These are phyloP conservation scores for Lindgomyces ingoldianus DNA, from an alignment of 495 filamentous ascomycete genomes.

Conservation along the genomic window DNA sequence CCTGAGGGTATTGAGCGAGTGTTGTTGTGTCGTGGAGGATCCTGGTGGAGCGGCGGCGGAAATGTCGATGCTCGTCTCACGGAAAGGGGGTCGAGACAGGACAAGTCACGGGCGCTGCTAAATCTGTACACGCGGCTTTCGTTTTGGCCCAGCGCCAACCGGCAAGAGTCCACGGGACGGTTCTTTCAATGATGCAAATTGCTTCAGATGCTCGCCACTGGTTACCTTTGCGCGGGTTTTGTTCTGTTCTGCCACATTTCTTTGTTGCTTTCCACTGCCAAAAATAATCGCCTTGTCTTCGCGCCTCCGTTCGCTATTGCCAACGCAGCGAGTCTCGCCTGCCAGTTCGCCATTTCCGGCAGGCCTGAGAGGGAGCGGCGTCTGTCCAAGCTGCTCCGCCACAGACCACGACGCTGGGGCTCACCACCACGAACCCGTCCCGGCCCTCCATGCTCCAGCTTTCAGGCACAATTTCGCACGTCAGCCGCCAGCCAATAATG, in stretches of 20 bases:
- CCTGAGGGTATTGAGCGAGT: conserved; percentile 2
- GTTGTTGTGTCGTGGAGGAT: not conserved
- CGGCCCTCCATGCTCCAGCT: not conserved
- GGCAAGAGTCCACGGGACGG: not conserved
- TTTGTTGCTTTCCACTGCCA: not conserved
- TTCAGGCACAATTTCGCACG: not conserved
- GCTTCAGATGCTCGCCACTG: too few relatives aligned
- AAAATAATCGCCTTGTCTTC: not conserved
- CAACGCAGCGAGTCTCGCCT: too few relatives aligned
- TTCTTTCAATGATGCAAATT: too few relatives aligned
- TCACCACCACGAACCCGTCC: too few relatives aligned
- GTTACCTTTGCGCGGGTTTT: too few relatives aligned
- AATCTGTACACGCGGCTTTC: conserved; percentile 25
- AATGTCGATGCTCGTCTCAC: conserved; percentile 21
- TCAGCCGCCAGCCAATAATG: not conserved
- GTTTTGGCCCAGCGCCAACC: conserved; percentile 1
- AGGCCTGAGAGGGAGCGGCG: not conserved
- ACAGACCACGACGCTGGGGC: not conserved
- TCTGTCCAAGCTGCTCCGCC: not conserved
- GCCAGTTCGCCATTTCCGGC: not conserved
- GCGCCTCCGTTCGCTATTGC: too few relatives aligned
- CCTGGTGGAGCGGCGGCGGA: not conserved
- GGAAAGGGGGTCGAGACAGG: conserved; percentile 36
- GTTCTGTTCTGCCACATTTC: not conserved
- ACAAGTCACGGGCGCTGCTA: conserved; percentile 34